Evolutionary conservation across 768 basidiomycete species (phyloP).

Genomic region (Lyophyllum shimeji): DNA sequence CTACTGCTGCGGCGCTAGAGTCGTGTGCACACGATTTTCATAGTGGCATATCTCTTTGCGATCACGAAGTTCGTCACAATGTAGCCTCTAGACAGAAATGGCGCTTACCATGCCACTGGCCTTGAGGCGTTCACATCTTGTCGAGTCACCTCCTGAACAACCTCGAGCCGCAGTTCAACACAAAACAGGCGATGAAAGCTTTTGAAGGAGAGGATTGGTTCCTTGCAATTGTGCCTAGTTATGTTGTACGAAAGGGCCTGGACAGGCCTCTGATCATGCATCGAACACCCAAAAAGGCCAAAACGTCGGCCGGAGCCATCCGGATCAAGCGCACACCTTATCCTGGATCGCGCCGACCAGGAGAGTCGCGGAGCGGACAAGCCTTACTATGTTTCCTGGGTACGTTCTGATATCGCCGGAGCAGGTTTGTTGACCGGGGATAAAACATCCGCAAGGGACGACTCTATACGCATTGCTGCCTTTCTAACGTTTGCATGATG

Average conservation of each 20-base stretch:
- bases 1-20: not conserved
- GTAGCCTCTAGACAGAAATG: not conserved
- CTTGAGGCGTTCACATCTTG: not conserved
- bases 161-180: conserved; percentile 4
- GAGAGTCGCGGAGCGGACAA: not conserved
- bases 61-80: not conserved
- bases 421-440: not conserved
- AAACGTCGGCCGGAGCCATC: not conserved
- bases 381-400: not conserved
- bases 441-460: not conserved
- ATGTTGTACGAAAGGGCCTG: not conserved
- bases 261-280: not conserved
- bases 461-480: not conserved
- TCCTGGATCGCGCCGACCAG: not conserved
- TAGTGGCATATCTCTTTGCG: not conserved
- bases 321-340: not conserved
- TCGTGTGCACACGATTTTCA: not conserved
- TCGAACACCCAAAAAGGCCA: not conserved
- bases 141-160: not conserved
- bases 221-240: conserved; percentile 15
- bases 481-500: not conserved
- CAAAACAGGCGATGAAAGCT: not conserved
- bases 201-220: not conserved
- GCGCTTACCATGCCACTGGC: not conserved
- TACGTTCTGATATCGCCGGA: not conserved